Evolutionary conservation across 2,329 filamentous ascomycete genomes (phyloP).

Genomic region (Paecilomyces sp.): DNA sequence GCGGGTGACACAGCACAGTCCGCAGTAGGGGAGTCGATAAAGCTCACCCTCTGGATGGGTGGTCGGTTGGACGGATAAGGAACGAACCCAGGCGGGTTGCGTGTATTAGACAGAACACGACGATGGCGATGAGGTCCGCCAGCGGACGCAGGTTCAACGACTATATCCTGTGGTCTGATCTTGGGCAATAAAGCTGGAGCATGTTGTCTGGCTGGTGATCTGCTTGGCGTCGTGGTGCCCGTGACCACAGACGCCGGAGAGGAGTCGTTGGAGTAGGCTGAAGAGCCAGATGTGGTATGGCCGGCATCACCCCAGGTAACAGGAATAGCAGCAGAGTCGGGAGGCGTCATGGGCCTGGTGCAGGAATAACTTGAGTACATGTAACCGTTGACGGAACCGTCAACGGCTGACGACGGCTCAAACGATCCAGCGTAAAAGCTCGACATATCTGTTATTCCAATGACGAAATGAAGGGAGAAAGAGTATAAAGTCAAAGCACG

Average conservation of each 20-base stretch:
- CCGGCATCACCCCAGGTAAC: slow-evolving; percentile 39
- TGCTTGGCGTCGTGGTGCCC: slow-evolving; percentile 60
- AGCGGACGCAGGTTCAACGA: slow-evolving; percentile 53
- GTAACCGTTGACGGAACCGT: slow-evolving; percentile 11
- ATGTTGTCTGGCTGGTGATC: slow-evolving; percentile 70
- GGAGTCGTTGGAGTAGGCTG: slow-evolving; percentile 60
- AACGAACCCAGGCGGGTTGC: slow-evolving; percentile 42
- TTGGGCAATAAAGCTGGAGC: slow-evolving; percentile 71
- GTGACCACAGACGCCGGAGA: slow-evolving; percentile 63
- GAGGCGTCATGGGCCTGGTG: slow-evolving; percentile 40
- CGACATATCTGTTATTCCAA: background rate
- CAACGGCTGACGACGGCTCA: background rate
- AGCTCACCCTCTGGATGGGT: slow-evolving; percentile 35
- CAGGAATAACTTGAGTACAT: slow-evolving; percentile 37
- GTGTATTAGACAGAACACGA: slow-evolving; percentile 47
- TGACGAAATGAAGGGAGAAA: slow-evolving; percentile 8
- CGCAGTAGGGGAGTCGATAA: slow-evolving; percentile 39
- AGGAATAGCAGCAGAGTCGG: slow-evolving; percentile 27
- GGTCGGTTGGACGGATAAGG: slow-evolving; percentile 42
- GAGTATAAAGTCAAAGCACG: slow-evolving; percentile 1
- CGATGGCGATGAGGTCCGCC: slow-evolving; percentile 50
- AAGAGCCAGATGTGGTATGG: slow-evolving; percentile 59
- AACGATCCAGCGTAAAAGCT: background rate
- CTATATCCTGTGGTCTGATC: slow-evolving; percentile 78
- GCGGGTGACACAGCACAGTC: slow-evolving; percentile 39